Base-by-base conservation (phyloP, 2,329 filamentous ascomycete species). In the Arthrocladium fulminans region DNA sequence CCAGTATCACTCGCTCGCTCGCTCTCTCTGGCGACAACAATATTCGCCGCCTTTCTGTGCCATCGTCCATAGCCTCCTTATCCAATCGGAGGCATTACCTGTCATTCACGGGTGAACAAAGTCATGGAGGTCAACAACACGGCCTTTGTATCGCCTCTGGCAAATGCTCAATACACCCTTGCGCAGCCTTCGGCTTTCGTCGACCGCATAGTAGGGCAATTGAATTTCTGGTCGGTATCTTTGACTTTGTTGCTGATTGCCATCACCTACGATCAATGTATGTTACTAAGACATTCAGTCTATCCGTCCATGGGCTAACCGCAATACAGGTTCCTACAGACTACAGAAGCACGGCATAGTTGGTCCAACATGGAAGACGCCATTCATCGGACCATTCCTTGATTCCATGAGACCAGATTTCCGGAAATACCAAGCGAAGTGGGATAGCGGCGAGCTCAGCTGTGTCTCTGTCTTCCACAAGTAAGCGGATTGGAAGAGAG, bases 391-490 rank as follows among this genome's bases (percentile, higher is more conserved):
- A n/a, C 90, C 92, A 3, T 97, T 98, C 68, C 76, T 97, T 49
- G 75, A 96, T 63, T 95, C 88, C 23, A 75, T 97, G 60, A 83
- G 94, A 67, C 92, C 92, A 50, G 87, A 90, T 62, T 97, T 96
- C 65, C 81, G 84, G 52, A 80, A 89, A 62, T 98, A 98, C 72
- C 78, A 89, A 66, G 83, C 77, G 52, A 96, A 97, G 75, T 98
- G 92, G 92, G 68, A 77, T 60, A 94, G 88, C 63, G 92, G 86
- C 40, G 83, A 86, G 41, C 75, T 98, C 59, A 96, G 89, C 75
- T 98, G 92, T 64, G 92, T 98, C 53, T 96, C 89, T 2, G 88
- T 98, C 61, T 98, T 98, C 74, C 92, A 98, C 80, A 98, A 97
- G 88, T 94, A 79, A 59, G 81, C 57, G 23, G 32, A 15, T 24